Evolutionary conservation across 768 basidiomycete species (phyloP), one percentile per base, ranked within the genome.

Genomic region (Tulasnella sp.): DNA sequence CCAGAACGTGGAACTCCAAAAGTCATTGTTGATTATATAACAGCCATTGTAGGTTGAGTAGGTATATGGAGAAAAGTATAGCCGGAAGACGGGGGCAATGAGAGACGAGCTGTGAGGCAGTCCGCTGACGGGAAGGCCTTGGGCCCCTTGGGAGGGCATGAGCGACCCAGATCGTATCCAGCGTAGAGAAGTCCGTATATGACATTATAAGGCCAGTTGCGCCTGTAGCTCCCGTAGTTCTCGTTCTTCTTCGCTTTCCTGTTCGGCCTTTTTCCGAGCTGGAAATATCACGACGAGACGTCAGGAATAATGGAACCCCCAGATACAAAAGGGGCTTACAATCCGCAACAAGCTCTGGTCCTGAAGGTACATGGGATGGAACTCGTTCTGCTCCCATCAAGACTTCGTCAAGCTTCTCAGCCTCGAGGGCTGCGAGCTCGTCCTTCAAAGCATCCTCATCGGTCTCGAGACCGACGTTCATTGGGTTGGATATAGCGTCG

Each of bases 151-250:
- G 54, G 2, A 24, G n/a, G 54, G n/a, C 54, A 6, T 54, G 64
- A 69, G 31, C 28, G 64, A 69, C 64, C 34, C 34, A 28, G 64
- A 69, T 69, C 31, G 64, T 31, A 69, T 28, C 31, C 34, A 18
- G 28, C 64, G 12, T 37, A 28, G 28, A 31, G 31, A 28, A 18
- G 16, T 31, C 64, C 11, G n/a, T 54, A 73, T 42, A 58, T 34
- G 41, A 58, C 58, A 48, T 85, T 88, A 96, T 93, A 97, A 94
- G 31, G 95, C 92, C 84, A 97, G 87, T 60, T 90, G 90, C 31
- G 95, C 96, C 87, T 98, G 97, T 83, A 99, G 88, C 85, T 94
- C 92, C 86, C 90, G 91, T 85, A 99, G 91, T 86, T 97, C 92
- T 69, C 90, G 92, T 82, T 95, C 97, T 86, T 98, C 97, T 88